Base-by-base conservation (phyloP, 768 basidiomycete genomes). In the Collybiopsis confluens region DNA sequence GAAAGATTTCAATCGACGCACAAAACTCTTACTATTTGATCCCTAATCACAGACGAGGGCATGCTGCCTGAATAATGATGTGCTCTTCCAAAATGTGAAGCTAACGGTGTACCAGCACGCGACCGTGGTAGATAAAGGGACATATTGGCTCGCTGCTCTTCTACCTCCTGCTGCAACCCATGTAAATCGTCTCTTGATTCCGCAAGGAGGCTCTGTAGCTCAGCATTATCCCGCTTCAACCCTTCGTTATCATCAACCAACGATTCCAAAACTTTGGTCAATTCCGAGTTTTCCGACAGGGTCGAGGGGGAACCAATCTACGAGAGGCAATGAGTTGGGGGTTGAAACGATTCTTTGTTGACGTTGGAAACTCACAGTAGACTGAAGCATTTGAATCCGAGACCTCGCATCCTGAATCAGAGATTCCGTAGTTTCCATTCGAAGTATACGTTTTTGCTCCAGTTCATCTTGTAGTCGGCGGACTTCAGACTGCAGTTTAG, bases 221-320 rank as follows among this genome's bases (percentile, higher is more conserved):
- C 91, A 6, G 80, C 77, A 55, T 90, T 92, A 61, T 92, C 91
- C 18, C 81, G 83, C 66, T 90, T 90, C 49, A 95, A 70, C 23
- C 76, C 76, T 59, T 94, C 90, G 61, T 93, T 96, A 61, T 91
- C 90, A 30, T 84, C 81, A 7, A 94, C 92, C 27, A 96, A 74
- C n/a, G 86, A 83, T 64, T 92, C 91, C 13, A 97, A 71, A 11
- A 93, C 83, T 51, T 75, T 72, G 30, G 77, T 82, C 16, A 90
- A 70, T 61, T 89, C 87, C 15, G 77, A 67, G 50, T 85, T 76
- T 45, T 83, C 82, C 23, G 55, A 28, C 28, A 23, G n/a, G 9
- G 46, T 50, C 10, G 62, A 58, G 18, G 60, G 49, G 13, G 48
- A 49, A 18, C 47, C 54, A 33, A 38, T 24, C 49, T 52, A 36